These are phyloP conservation scores for Fusarium nelsonii DNA, from an alignment of 2,329 filamentous ascomycete genomes.

Conservation along the genomic window DNA sequence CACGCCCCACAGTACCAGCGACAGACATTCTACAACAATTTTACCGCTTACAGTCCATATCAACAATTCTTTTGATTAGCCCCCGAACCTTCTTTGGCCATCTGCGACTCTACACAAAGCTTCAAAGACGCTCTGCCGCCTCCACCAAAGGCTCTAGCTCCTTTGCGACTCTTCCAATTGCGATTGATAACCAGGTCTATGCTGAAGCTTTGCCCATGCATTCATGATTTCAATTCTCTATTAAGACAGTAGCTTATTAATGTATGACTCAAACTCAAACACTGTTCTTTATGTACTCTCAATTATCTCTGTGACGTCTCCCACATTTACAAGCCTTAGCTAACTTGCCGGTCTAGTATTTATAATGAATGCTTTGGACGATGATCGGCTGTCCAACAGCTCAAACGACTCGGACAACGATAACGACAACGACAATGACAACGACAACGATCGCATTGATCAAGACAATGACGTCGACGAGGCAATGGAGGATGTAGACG, in stretches of 20 bases:
- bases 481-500: conserved; percentile 66
- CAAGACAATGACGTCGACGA: conserved; percentile 65
- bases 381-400: conserved; percentile 45
- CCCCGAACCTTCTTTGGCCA: not conserved
- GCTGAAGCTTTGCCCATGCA: conserved; percentile 1
- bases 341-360: conserved; percentile 4
- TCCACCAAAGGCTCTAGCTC: not conserved
- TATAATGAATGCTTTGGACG: conserved; percentile 39
- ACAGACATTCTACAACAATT: not conserved
- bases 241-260: not conserved
- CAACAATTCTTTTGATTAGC: not conserved
- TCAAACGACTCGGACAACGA: conserved; percentile 50
- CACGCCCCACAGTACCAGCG: conserved; percentile 24
- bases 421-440: conserved; percentile 60
- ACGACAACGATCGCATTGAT: conserved; percentile 57
- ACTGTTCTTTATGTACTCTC: not conserved
- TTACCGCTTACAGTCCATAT: not conserved
- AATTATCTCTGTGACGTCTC: not conserved
- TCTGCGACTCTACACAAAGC: conserved; percentile 11
- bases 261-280: not conserved
- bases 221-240: not conserved
- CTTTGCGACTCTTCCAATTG: conserved; percentile 21
- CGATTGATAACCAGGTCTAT: not conserved
- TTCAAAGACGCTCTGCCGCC: not conserved
- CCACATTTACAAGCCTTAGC: not conserved